A percentile compares a stretch with the other conserved stretches of the same genome.
These are phyloP conservation scores for Beauveria scarabaeidicola DNA, from an alignment of 2,329 filamentous ascomycete genomes.

Conservation along the genomic window DNA sequence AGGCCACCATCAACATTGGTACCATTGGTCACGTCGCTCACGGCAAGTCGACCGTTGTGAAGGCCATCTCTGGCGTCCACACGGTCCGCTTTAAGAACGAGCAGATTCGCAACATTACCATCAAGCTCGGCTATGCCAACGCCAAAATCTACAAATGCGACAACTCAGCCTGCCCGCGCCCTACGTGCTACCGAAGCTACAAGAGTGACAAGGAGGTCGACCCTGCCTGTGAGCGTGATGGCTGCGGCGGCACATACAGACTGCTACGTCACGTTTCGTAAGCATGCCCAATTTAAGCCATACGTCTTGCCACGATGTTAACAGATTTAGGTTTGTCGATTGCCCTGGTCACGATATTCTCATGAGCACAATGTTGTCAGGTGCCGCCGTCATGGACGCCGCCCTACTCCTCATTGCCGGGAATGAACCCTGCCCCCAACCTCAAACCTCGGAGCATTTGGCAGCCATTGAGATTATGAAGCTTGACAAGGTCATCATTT, in stretches of 20 bases:
- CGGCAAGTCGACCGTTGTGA: constrained; percentile 97
- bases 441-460: constrained; percentile 96
- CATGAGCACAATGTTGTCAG: constrained; percentile 99
- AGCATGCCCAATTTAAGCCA: constrained; percentile 25
- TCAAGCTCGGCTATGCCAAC: constrained; percentile 99
- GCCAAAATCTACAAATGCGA: constrained; percentile 99
- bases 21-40: constrained; percentile 98
- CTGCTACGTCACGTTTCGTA: constrained; percentile 87
- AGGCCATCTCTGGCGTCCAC: constrained; percentile 97
- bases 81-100: constrained; percentile 99
- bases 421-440: constrained; percentile 97
- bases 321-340: constrained; percentile 69
- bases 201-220: constrained; percentile 99
- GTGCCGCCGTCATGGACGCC: constrained; percentile 98
- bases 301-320: background rate
- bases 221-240: constrained; percentile 88
- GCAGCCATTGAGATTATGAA: constrained; percentile 99
- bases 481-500: constrained; percentile 97
- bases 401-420: constrained; percentile 92
- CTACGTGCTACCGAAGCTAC: constrained; percentile 92
- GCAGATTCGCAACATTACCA: constrained; percentile 97
- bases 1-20: constrained; percentile 98
- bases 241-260: constrained; percentile 79
- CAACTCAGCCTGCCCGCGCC: constrained; percentile 80
- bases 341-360: constrained; percentile 99